Conservation (phyloP, 495 filamentous ascomycete genomes). For the Penicillium maclennaniae region DNA sequence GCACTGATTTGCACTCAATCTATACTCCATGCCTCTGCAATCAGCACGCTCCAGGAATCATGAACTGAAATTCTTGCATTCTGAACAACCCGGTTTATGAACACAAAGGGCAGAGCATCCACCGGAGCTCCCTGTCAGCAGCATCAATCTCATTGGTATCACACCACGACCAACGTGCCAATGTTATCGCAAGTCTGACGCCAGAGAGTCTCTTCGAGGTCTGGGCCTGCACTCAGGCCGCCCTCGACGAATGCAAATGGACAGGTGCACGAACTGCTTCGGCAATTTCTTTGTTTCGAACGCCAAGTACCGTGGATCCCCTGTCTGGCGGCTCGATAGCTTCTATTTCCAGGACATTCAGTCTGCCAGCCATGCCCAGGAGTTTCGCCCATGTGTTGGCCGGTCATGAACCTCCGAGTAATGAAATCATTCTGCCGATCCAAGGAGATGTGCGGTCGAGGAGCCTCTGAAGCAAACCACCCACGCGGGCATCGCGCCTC, state of each 20-base stretch:
- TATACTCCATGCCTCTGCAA: no score
- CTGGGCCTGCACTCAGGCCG: not conserved
- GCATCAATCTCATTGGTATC: not conserved
- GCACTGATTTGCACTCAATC: no score
- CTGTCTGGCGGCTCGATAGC: slow-evolving; percentile 16
- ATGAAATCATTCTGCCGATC: not conserved
- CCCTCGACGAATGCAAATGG: not conserved
- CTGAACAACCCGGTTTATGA: no score
- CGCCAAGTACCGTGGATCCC: slow-evolving; percentile 5
- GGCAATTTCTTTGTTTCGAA: slow-evolving; percentile 3
- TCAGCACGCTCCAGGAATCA: no score
- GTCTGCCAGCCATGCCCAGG: not conserved
- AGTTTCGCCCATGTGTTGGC: not conserved
- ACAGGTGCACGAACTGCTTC: not conserved
- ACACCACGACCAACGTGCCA: not conserved
- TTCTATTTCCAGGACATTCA: not conserved
- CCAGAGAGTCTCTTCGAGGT: not conserved
- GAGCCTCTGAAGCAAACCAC: not conserved
- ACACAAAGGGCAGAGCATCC: not conserved
- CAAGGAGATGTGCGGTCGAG: not conserved
- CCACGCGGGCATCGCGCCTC: not conserved
- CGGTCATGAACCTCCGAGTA: not conserved
- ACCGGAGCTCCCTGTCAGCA: not conserved
- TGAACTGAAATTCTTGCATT: no score
- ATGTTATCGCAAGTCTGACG: not conserved